These are phyloP conservation scores for Trichoderma gracile DNA, from an alignment of 2,329 filamentous ascomycete genomes.

Conservation along the genomic window DNA sequence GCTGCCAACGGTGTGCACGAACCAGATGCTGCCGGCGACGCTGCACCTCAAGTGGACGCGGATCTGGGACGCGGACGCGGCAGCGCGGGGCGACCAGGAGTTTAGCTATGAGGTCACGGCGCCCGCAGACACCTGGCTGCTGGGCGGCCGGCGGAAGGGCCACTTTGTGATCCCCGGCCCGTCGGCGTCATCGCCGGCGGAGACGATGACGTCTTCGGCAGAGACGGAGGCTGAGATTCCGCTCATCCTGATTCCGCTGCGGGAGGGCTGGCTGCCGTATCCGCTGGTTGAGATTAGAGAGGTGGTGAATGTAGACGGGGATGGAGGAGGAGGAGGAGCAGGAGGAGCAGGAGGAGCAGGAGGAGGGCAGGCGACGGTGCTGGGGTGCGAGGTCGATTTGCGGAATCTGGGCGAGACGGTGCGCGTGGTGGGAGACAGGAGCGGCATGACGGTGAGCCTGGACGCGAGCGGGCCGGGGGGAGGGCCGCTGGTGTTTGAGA, in stretches of 20 bases:
- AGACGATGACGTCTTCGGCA: slow-evolving; percentile 46
- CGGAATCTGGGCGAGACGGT: slow-evolving; percentile 76
- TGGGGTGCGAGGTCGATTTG: slow-evolving; percentile 73
- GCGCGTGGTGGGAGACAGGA: slow-evolving; percentile 69
- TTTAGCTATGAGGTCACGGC: slow-evolving; percentile 83
- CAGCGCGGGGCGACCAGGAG: slow-evolving; percentile 56
- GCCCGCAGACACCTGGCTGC: slow-evolving; percentile 74
- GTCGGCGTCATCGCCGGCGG: slow-evolving; percentile 39
- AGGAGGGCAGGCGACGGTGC: slow-evolving; percentile 25
- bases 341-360: too few species aligned
- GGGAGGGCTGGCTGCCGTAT: slow-evolving; percentile 74
- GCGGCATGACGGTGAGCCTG: slow-evolving; percentile 70
- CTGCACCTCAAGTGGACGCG: slow-evolving; percentile 65
- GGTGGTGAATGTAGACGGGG: slow-evolving; percentile 42
- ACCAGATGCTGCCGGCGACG: slow-evolving; percentile 64
- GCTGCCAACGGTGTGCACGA: slow-evolving; percentile 55
- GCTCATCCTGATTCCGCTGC: slow-evolving; percentile 76
- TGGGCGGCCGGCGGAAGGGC: slow-evolving; percentile 78
- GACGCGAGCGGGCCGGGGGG: slow-evolving; percentile 66
- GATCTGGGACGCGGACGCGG: slow-evolving; percentile 56
- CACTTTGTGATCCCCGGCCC: slow-evolving; percentile 65
- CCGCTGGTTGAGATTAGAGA: slow-evolving; percentile 78
- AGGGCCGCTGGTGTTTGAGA: slow-evolving; percentile 67
- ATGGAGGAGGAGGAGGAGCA: slow-evolving; percentile 6
- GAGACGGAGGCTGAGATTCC: slow-evolving; percentile 61